phyloP scores from a whole-genome alignment of 371 early-diverging fungal species.

The Haplosporangium sp. region DNA sequence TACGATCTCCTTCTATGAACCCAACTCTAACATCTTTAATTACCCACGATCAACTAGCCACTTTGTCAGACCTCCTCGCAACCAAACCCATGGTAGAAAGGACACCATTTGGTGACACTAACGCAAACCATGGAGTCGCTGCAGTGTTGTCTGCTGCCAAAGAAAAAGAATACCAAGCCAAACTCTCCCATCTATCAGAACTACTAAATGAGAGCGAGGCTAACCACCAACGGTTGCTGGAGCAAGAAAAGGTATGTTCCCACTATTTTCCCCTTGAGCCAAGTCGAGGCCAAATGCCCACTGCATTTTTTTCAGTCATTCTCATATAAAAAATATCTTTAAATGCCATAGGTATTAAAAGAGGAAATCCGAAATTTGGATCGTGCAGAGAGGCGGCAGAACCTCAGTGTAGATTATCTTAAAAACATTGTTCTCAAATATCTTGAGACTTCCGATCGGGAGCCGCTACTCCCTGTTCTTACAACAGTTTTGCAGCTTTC shows the following conservation, averaged over 20 bases:
- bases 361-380: slow-evolving; percentile 69
- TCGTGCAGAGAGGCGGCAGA: slow-evolving; percentile 70
- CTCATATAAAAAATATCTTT: neutral
- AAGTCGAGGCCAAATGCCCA: too few relatives aligned
- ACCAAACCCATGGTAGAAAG: slow-evolving; percentile 45
- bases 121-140: slow-evolving; percentile 17
- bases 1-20: too few relatives aligned
- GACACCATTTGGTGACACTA: slow-evolving; percentile 34
- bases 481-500: slow-evolving; percentile 53
- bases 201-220: slow-evolving; percentile 72
- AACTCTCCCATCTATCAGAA: slow-evolving; percentile 66
- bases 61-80: slow-evolving; percentile 55
- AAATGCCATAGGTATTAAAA: slow-evolving; percentile 44
- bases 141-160: slow-evolving; percentile 24
- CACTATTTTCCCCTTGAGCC: too few relatives aligned
- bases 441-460: slow-evolving; percentile 66
- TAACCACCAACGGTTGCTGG: slow-evolving; percentile 60
- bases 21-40: neutral
- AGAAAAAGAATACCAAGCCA: slow-evolving; percentile 58
- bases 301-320: neutral
- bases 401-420: slow-evolving; percentile 71
- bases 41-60: slow-evolving; percentile 21
- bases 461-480: slow-evolving; percentile 52
- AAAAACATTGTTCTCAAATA: slow-evolving; percentile 75
- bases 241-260: slow-evolving; percentile 67